Evolutionary conservation across 2,329 filamentous ascomycete genomes (phyloP).

Genomic region (Pseudogymnoascus sp.): DNA sequence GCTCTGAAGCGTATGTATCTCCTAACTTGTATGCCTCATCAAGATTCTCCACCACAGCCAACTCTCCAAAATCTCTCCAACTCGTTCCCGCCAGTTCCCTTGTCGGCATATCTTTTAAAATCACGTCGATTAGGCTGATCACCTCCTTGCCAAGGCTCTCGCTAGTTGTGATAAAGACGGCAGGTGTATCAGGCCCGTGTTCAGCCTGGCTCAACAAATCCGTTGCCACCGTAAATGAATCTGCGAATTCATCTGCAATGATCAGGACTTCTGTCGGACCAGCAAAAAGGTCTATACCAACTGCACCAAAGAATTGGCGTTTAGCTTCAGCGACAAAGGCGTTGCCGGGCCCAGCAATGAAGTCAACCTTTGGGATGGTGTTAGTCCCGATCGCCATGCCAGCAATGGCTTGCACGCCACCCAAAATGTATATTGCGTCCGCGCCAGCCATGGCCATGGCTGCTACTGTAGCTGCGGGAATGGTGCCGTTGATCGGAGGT

Average conservation of each 20-base stretch:
- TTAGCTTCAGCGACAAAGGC: conserved; percentile 47
- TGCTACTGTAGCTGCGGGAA: conserved; percentile 41
- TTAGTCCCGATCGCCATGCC: conserved; percentile 44
- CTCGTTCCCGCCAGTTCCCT: conserved; percentile 34
- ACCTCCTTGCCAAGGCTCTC: conserved; percentile 31
- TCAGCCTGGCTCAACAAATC: conserved; percentile 42
- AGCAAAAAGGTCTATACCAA: conserved; percentile 46
- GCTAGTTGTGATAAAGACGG: conserved; percentile 41
- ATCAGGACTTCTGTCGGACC: conserved; percentile 45
- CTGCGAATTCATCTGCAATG: conserved; percentile 38
- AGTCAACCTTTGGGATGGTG: conserved; percentile 40
- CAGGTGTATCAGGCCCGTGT: conserved; percentile 43
- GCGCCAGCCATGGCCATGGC: conserved; percentile 42
- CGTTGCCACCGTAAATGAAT: conserved; percentile 37
- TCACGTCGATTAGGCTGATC: conserved; percentile 30
- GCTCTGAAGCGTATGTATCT: conserved; percentile 40
- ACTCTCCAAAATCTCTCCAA: conserved; percentile 40
- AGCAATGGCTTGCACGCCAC: conserved; percentile 43
- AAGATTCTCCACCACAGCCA: conserved; percentile 33
- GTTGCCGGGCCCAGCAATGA: conserved; percentile 45
- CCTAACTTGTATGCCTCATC: conserved; percentile 37
- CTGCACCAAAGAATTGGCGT: conserved; percentile 42
- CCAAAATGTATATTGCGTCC: conserved; percentile 42
- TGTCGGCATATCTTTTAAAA: conserved; percentile 34
- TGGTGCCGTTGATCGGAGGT: conserved; percentile 39